phyloP scores from a whole-genome alignment of 371 early-diverging fungal genomes.

The Dinochytrium kinnereticum region DNA sequence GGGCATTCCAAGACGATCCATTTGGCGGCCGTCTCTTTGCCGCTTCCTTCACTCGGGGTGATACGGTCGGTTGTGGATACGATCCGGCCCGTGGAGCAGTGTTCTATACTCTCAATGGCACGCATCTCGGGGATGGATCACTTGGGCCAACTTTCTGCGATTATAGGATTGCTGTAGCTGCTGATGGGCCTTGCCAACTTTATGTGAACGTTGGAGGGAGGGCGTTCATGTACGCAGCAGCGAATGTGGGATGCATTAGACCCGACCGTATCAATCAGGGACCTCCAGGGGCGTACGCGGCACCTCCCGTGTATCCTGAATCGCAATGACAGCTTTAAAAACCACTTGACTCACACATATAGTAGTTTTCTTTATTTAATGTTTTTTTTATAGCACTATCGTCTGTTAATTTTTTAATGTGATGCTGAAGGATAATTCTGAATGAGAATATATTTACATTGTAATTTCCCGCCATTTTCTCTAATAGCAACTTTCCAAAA shows the following conservation, averaged over 20 bases:
- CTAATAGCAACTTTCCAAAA: too few relatives aligned
- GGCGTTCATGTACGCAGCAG: constrained; percentile 2
- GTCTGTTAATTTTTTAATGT: too few relatives aligned
- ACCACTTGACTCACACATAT: too few relatives aligned
- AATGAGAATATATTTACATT: too few relatives aligned
- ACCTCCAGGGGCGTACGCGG: background rate
- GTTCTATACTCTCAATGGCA: constrained; percentile 14
- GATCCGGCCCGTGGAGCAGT: constrained; percentile 15
- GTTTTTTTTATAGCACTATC: too few relatives aligned
- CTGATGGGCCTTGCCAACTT: background rate
- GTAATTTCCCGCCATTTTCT: too few relatives aligned
- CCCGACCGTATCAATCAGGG: background rate
- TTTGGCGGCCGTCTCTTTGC: constrained; percentile 16
- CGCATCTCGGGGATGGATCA: constrained; percentile 7
- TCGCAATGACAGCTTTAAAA: too few relatives aligned
- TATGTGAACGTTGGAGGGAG: constrained; percentile 5
- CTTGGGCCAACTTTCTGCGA: constrained; percentile 1
- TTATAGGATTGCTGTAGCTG: background rate
- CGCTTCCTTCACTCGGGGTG: background rate
- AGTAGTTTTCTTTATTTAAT: too few relatives aligned
- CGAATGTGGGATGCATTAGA: constrained; percentile 11
- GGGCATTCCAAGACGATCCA: constrained; percentile 3
- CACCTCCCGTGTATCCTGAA: too few relatives aligned
- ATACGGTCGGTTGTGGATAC: constrained; percentile 15
- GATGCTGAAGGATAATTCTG: too few relatives aligned